Conservation (phyloP, 2,329 filamentous ascomycete species). For the Phaeosphaeriaceae sp. region DNA sequence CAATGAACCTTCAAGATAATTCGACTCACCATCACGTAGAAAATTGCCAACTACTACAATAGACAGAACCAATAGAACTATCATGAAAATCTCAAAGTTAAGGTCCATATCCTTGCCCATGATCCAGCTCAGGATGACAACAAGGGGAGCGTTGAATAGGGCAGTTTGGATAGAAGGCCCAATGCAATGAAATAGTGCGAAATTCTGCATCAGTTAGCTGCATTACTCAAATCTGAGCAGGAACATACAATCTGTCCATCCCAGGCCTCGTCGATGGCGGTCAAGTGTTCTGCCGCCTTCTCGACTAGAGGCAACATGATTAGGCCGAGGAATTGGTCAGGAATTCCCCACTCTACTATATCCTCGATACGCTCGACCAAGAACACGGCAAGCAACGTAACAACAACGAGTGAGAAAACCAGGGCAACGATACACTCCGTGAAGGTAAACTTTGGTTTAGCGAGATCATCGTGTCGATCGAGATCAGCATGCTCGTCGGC, state of each 20-base stretch:
- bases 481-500: slow-evolving; percentile 71
- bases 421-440: slow-evolving; percentile 74
- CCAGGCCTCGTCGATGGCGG: slow-evolving; percentile 83
- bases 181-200: slow-evolving; percentile 83
- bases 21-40: slow-evolving; percentile 84
- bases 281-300: slow-evolving; percentile 85
- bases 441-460: slow-evolving; percentile 74
- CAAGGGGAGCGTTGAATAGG: slow-evolving; percentile 83
- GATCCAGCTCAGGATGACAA: slow-evolving; percentile 84
- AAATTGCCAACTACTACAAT: slow-evolving; percentile 90
- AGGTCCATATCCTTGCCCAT: slow-evolving; percentile 74
- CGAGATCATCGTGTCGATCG: slow-evolving; percentile 65
- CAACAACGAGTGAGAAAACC: slow-evolving; percentile 67
- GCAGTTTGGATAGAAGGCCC: slow-evolving; percentile 89
- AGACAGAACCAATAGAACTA: slow-evolving; percentile 78
- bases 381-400: slow-evolving; percentile 74
- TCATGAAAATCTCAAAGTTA: slow-evolving; percentile 87
- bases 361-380: slow-evolving; percentile 75
- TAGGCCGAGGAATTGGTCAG: slow-evolving; percentile 66
- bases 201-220: slow-evolving; percentile 59
- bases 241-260: slow-evolving; percentile 68
- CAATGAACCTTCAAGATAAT: slow-evolving; percentile 86
- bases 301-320: slow-evolving; percentile 84
- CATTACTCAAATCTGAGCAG: neutral
- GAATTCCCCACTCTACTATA: slow-evolving; percentile 61